Evolutionary conservation across 176 grass and related monocot genomes (phyloP).

Genomic region (Musa beccarii): DNA sequence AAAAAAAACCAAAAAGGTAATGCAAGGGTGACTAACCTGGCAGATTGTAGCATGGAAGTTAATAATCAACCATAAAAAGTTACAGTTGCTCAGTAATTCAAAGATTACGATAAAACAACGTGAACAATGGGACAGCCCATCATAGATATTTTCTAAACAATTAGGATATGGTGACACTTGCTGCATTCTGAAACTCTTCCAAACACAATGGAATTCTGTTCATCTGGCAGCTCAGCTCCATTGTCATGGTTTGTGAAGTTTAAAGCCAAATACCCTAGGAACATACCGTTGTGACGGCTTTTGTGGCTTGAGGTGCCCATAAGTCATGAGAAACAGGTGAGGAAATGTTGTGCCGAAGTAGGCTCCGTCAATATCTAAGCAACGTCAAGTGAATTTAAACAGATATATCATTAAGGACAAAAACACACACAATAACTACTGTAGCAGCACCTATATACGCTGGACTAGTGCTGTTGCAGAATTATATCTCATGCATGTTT

Average conservation of each 20-base stretch:
- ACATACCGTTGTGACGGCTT: conserved; percentile 33
- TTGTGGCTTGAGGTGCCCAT: conserved; percentile 37
- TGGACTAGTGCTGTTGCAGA: no score
- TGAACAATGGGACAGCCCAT: not conserved
- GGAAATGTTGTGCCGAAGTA: conserved; percentile 54
- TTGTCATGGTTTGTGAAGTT: conserved; percentile 36
- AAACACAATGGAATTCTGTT: not conserved
- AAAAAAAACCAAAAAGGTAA: not conserved
- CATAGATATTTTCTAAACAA: not conserved
- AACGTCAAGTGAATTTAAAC: conserved; percentile 26
- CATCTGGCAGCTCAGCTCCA: not conserved
- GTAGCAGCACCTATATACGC: not conserved
- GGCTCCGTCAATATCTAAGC: conserved; percentile 36
- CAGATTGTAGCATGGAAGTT: no score
- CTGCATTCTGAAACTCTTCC: not conserved
- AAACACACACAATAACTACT: not conserved
- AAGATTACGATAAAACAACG: not conserved
- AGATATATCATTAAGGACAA: not conserved
- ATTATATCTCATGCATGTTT: no score
- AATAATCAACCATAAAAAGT: not conserved
- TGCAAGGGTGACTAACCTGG: no score
- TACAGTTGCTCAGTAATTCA: not conserved
- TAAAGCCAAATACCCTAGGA: conserved; percentile 51
- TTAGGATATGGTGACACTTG: not conserved
- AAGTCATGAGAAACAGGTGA: conserved; percentile 46